Evolutionary conservation across 2,329 filamentous ascomycete species (phyloP).

Genomic region (Hansfordia pulvinata): DNA sequence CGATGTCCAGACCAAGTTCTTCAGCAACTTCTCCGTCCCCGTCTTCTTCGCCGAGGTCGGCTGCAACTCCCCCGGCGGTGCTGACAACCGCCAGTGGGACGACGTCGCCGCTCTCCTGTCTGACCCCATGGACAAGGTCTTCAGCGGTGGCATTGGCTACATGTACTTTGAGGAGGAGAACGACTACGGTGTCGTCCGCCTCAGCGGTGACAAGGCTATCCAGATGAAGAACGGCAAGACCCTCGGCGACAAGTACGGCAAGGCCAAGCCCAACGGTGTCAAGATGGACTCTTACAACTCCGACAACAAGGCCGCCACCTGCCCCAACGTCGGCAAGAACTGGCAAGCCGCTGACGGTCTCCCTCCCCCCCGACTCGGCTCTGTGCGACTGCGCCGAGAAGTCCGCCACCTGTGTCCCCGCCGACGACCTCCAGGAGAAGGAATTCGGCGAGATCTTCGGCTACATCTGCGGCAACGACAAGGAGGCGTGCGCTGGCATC

Average conservation of each 20-base stretch:
- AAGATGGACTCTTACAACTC: conserved; percentile 46
- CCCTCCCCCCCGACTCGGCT: conserved; percentile 54
- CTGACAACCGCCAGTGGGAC: conserved; percentile 51
- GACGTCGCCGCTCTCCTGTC: conserved; percentile 58
- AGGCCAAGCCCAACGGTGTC: conserved; percentile 43
- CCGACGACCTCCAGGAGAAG: conserved; percentile 33
- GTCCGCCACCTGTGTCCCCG: conserved; percentile 48
- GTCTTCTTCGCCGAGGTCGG: conserved; percentile 77
- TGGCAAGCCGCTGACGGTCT: conserved; percentile 50
- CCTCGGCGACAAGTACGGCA: conserved; percentile 47
- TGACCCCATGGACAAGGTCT: conserved; percentile 53
- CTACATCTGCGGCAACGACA: conserved; percentile 25
- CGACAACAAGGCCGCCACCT: conserved; percentile 48
- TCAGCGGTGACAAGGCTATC: conserved; percentile 35
- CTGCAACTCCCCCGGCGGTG: conserved; percentile 44
- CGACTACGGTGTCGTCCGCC: conserved; percentile 52
- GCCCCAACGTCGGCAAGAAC: conserved; percentile 41
- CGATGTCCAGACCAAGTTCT: conserved; percentile 56
- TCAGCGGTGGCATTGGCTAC: conserved; percentile 73
- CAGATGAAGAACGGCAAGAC: conserved; percentile 52
- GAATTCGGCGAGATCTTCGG: conserved; percentile 33
- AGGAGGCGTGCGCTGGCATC: conserved; percentile 41
- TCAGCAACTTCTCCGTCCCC: conserved; percentile 59
- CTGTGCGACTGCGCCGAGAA: conserved; percentile 62
- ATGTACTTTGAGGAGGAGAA: conserved; percentile 72